A percentile compares a stretch with the other conserved stretches of the same genome.
phyloP scores from a whole-genome alignment of 768 basidiomycete species.

The Xanthoconium purpureum region DNA sequence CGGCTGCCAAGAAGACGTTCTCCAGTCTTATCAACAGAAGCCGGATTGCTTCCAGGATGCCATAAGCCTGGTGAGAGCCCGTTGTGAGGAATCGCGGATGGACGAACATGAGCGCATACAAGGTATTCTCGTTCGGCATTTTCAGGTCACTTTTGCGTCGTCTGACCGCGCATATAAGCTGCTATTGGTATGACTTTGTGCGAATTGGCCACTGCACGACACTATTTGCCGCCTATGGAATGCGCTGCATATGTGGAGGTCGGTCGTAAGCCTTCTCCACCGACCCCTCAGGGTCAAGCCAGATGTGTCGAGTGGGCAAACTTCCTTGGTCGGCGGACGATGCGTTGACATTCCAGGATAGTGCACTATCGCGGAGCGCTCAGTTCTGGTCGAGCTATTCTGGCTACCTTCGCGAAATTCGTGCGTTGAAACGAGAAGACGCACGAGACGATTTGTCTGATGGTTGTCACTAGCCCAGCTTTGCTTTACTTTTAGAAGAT shows the following conservation, averaged over 20 bases:
- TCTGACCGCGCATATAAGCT: slow-evolving; percentile 42
- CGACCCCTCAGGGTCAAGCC: slow-evolving; percentile 33
- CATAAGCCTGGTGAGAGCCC: slow-evolving; percentile 43
- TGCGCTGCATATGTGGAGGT: slow-evolving; percentile 36
- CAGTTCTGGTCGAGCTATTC: slow-evolving; percentile 88
- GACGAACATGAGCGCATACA: slow-evolving; percentile 58
- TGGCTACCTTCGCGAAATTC: slow-evolving; percentile 75
- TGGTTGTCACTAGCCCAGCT: slow-evolving; percentile 55
- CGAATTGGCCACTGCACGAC: slow-evolving; percentile 71
- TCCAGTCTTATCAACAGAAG: slow-evolving; percentile 43
- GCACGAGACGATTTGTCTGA: slow-evolving; percentile 15
- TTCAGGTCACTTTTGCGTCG: neutral
- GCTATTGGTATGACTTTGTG: slow-evolving; percentile 78
- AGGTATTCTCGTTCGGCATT: slow-evolving; percentile 36
- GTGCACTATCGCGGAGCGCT: slow-evolving; percentile 71
- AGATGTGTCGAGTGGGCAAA: slow-evolving; percentile 50
- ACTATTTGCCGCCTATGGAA: slow-evolving; percentile 66
- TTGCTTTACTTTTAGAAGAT: slow-evolving; percentile 69
- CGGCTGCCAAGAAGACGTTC: slow-evolving; percentile 35
- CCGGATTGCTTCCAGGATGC: slow-evolving; percentile 65
- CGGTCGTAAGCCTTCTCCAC: neutral
- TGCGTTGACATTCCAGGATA: slow-evolving; percentile 25
- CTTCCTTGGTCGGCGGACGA: neutral
- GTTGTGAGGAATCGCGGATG: slow-evolving; percentile 57
- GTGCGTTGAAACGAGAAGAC: slow-evolving; percentile 43